Evolutionary conservation across 768 basidiomycete species (phyloP).

Genomic region (Leccinum subtestaceum): DNA sequence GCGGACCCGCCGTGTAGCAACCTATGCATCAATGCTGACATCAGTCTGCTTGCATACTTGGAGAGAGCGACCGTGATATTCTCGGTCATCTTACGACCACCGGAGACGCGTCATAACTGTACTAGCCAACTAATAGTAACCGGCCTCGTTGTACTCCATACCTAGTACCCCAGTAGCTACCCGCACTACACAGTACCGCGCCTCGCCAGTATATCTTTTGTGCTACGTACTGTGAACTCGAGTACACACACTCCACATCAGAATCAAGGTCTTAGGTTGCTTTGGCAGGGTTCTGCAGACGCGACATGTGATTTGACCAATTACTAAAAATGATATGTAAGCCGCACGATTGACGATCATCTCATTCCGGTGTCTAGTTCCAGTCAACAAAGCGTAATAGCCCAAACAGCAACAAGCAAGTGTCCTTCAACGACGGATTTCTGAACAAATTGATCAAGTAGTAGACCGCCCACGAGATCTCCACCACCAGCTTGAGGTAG

Average conservation of each 20-base stretch:
- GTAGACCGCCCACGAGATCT: conserved; percentile 18
- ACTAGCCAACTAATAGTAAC: neutral
- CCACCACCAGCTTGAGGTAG: conserved; percentile 27
- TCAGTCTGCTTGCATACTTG: neutral
- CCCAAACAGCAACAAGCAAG: conserved; percentile 18
- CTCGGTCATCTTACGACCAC: neutral
- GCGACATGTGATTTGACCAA: neutral
- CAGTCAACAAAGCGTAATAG: conserved; percentile 30
- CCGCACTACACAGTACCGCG: neutral
- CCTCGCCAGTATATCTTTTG: neutral
- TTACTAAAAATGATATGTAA: neutral
- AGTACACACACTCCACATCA: neutral
- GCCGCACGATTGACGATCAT: too few relatives aligned
- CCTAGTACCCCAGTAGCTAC: neutral
- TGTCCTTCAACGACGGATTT: conserved; percentile 27
- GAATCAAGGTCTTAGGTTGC: neutral
- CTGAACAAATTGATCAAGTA: conserved; percentile 28
- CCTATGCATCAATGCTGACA: neutral
- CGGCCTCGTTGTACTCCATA: neutral
- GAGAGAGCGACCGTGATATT: neutral
- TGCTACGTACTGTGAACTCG: neutral
- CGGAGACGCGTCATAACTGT: neutral
- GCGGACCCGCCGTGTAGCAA: neutral
- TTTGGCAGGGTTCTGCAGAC: neutral
- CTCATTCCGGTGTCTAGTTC: conserved; percentile 19